Percentiles rank a stretch among this genome's conserved stretches.
Conservation (phyloP, 2,329 filamentous ascomycete species). For the Blastomyces gilchristii region DNA sequence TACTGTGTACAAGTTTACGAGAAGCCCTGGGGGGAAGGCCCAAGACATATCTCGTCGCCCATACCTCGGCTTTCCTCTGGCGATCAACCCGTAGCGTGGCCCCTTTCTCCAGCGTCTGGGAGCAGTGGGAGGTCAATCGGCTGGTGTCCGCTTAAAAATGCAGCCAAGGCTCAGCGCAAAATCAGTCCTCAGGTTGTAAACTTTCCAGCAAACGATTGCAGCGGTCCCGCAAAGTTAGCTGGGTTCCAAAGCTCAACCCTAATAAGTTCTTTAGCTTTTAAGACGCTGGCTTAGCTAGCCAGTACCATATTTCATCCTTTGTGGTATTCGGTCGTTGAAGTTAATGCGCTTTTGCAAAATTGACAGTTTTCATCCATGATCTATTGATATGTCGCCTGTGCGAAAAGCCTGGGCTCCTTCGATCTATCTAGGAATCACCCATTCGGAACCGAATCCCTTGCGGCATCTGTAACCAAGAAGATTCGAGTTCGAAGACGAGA, state of each 20-base stretch:
- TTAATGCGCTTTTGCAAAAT: background rate
- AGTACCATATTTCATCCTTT: background rate
- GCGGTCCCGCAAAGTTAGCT: background rate
- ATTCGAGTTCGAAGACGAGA: background rate
- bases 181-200: background rate
- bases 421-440: background rate
- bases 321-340: background rate
- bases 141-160: background rate
- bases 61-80: background rate
- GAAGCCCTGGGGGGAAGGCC: background rate
- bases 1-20: too few relatives aligned
- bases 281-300: background rate
- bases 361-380: background rate
- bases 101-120: background rate
- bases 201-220: slow-evolving; percentile 1
- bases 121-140: background rate
- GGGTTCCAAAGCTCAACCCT: background rate
- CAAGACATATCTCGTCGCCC: background rate
- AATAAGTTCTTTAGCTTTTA: background rate
- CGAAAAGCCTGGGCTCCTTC: background rate
- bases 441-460: background rate
- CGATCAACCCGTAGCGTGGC: background rate
- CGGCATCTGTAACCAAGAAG: background rate
- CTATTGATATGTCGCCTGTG: background rate
- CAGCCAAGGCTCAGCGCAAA: background rate